phyloP scores from a whole-genome alignment of 495 filamentous ascomycete genomes.

The Cudoniella acicularis region DNA sequence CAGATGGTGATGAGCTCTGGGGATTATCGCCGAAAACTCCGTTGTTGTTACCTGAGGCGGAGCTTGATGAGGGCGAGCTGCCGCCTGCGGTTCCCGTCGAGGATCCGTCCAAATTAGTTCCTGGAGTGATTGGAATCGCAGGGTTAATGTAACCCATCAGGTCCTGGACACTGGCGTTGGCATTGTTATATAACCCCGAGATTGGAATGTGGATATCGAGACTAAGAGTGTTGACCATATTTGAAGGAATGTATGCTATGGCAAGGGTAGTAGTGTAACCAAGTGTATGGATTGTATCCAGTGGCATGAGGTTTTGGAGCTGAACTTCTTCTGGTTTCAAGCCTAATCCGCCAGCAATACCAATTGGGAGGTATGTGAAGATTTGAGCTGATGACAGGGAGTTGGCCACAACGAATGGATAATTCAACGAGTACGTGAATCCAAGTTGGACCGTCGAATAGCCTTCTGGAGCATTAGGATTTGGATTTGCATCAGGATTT shows the following conservation, averaged over 20 bases:
- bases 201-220: slow-evolving; percentile 64
- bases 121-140: slow-evolving; percentile 71
- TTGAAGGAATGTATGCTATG: slow-evolving; percentile 65
- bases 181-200: slow-evolving; percentile 70
- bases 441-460: slow-evolving; percentile 74
- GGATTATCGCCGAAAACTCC: slow-evolving; percentile 34
- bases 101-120: slow-evolving; percentile 39
- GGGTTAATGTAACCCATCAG: slow-evolving; percentile 82
- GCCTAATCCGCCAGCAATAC: slow-evolving; percentile 63
- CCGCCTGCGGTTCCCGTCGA: slow-evolving; percentile 23
- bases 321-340: slow-evolving; percentile 47
- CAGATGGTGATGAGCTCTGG: slow-evolving; percentile 41
- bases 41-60: slow-evolving; percentile 29
- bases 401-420: slow-evolving; percentile 70
- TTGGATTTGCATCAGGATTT: slow-evolving; percentile 40
- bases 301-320: slow-evolving; percentile 73
- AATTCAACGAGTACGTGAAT: slow-evolving; percentile 76
- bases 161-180: slow-evolving; percentile 52
- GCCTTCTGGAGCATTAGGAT: slow-evolving; percentile 46
- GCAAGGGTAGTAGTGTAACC: slow-evolving; percentile 86
- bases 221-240: slow-evolving; percentile 57
- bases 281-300: slow-evolving; percentile 63
- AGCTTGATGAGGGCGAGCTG: slow-evolving; percentile 11
- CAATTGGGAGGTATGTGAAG: slow-evolving; percentile 74
- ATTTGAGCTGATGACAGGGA: slow-evolving; percentile 76